Conservation (phyloP, 257 asterid species). For the Nicotiana noctiflora region DNA sequence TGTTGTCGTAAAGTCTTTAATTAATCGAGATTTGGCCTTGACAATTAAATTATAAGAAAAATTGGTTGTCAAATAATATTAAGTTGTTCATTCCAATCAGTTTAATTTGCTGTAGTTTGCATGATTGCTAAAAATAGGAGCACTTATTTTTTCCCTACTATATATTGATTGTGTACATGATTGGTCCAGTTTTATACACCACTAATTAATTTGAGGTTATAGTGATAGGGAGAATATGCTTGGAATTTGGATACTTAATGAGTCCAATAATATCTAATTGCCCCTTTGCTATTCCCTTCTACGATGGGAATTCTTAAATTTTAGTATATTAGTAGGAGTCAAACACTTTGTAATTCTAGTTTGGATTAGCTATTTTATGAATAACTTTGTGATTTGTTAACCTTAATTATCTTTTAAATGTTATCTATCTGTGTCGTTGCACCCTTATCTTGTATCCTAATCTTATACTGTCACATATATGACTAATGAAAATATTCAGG, state of each 20-base stretch:
- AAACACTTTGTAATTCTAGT: too few relatives aligned
- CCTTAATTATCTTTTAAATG: too few relatives aligned
- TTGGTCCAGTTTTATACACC: neutral
- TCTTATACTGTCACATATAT: too few relatives aligned
- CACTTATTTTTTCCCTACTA: neutral
- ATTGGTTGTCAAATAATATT: too few relatives aligned
- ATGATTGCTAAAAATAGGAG: neutral
- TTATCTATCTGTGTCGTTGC: too few relatives aligned
- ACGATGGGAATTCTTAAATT: neutral
- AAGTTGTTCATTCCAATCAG: neutral
- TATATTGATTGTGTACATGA: neutral
- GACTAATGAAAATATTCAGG: too few relatives aligned
- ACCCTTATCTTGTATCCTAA: too few relatives aligned
- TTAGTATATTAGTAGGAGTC: too few relatives aligned
- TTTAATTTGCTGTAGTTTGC: neutral
- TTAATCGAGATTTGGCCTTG: neutral
- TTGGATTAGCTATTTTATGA: too few relatives aligned
- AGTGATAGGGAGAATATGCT: neutral
- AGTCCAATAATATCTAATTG: neutral
- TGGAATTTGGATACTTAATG: neutral
- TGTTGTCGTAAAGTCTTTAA: neutral
- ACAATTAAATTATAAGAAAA: too few relatives aligned
- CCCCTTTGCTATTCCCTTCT: neutral
- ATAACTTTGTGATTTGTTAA: too few relatives aligned
- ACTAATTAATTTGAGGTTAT: neutral